phyloP scores from a whole-genome alignment of 1,139 yeast species.

The Saccharomyces hybrid region DNA sequence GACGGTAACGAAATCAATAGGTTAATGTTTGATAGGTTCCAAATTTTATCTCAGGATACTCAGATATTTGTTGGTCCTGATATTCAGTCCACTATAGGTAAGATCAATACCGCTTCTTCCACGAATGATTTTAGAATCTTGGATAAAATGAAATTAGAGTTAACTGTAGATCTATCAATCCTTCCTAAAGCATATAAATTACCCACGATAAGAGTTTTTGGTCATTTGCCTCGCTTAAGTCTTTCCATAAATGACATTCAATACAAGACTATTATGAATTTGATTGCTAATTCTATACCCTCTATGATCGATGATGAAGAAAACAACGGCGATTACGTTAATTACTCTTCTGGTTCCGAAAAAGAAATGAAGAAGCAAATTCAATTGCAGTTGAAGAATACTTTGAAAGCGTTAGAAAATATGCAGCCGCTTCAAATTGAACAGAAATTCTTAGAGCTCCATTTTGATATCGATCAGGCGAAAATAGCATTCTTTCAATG shows the following conservation, averaged over 20 bases:
- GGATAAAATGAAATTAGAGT: conserved; percentile 66
- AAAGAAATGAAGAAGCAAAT: conserved; percentile 22
- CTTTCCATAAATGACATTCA: conserved; percentile 81
- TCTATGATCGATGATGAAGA: conserved; percentile 37
- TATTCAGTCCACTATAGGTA: conserved; percentile 66
- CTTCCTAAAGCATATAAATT: conserved; percentile 71
- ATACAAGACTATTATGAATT: conserved; percentile 76
- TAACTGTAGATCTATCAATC: conserved; percentile 73
- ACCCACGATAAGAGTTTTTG: conserved; percentile 66
- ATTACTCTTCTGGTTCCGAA: conserved; percentile 14
- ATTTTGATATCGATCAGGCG: conserved; percentile 58
- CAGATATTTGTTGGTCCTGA: conserved; percentile 83
- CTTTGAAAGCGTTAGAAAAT: conserved; percentile 12
- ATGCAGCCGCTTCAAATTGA: conserved; percentile 24
- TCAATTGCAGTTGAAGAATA: conserved; percentile 17
- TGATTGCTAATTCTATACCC: conserved; percentile 67
- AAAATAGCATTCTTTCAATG: conserved; percentile 62
- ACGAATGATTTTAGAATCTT: conserved; percentile 43
- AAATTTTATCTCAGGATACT: conserved; percentile 70
- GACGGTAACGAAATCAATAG: conserved; percentile 69
- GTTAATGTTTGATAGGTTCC: conserved; percentile 84
- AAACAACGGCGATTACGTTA: conserved; percentile 5
- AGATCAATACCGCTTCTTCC: conserved; percentile 44
- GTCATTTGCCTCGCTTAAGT: conserved; percentile 66
- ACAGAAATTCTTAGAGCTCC: conserved; percentile 65